These are phyloP conservation scores for Penicillium polonicum DNA, from an alignment of 2,329 filamentous ascomycete genomes.

Conservation along the genomic window DNA sequence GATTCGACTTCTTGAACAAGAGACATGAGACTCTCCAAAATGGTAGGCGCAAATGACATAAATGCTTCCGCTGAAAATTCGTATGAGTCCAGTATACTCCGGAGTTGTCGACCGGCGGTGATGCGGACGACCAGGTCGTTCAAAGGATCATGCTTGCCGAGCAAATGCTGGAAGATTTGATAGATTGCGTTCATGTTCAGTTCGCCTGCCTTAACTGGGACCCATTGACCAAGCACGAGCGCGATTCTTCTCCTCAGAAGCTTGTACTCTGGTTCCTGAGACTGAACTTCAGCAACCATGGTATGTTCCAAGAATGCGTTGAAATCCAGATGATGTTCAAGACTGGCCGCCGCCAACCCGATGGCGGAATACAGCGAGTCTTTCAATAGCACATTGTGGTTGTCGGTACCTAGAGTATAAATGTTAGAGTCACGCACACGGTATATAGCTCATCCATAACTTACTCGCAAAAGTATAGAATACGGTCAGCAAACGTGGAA, in stretches of 20 bases:
- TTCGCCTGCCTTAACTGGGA: conserved; percentile 70
- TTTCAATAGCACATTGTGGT: conserved; percentile 75
- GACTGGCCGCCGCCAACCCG: conserved; percentile 75
- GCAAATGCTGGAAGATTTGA: conserved; percentile 82
- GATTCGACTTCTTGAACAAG: conserved; percentile 77
- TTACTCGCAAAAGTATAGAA: conserved; percentile 74
- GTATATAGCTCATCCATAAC: conserved; percentile 19
- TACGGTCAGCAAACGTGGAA: conserved; percentile 75
- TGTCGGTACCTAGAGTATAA: conserved; percentile 48
- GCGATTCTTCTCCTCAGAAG: conserved; percentile 83
- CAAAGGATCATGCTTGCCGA: conserved; percentile 70
- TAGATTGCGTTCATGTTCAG: conserved; percentile 73
- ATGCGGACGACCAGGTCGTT: conserved; percentile 93
- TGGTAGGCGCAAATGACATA: conserved; percentile 70
- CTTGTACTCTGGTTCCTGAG: conserved; percentile 66
- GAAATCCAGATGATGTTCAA: conserved; percentile 77
- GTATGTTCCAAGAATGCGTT: conserved; percentile 73
- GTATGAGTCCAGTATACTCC: conserved; percentile 77
- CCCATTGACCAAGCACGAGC: conserved; percentile 87
- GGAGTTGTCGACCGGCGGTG: conserved; percentile 82
- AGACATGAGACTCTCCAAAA: conserved; percentile 69
- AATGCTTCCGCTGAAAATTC: conserved; percentile 75
- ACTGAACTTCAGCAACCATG: conserved; percentile 75
- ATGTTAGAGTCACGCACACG: conserved; percentile 16
- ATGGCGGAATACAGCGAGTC: conserved; percentile 94